These are phyloP conservation scores for Beauveria rudraprayagi DNA, from an alignment of 2,329 filamentous ascomycete genomes.

Conservation along the genomic window DNA sequence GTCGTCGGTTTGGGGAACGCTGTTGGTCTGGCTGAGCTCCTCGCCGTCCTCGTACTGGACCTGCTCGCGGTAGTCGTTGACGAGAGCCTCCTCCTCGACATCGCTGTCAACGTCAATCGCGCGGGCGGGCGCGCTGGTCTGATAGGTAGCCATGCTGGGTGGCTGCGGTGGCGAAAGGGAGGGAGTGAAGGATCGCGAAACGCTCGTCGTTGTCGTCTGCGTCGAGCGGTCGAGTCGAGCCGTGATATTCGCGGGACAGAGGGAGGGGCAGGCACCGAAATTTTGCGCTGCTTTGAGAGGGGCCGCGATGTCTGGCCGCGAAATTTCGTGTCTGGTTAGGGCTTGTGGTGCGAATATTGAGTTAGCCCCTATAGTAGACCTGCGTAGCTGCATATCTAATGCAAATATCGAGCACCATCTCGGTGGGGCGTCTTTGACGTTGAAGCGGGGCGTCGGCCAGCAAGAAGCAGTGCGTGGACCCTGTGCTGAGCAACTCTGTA, in stretches of 20 bases:
- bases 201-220: constrained; percentile 21
- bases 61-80: constrained; percentile 93
- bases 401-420: constrained; percentile 17
- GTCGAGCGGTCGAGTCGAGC: constrained; percentile 13
- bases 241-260: background rate
- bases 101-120: constrained; percentile 76
- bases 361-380: constrained; percentile 16
- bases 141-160: constrained; percentile 49
- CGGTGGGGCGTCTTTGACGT: constrained; percentile 17
- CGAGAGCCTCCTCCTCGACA: constrained; percentile 90
- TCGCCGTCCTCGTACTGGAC: constrained; percentile 87
- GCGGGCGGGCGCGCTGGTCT: constrained; percentile 53
- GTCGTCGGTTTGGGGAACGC: constrained; percentile 73
- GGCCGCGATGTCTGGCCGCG: constrained; percentile 20
- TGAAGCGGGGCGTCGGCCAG: constrained; percentile 19
- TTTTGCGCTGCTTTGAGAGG: constrained; percentile 27
- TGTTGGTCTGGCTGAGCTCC: constrained; percentile 67
- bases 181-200: background rate
- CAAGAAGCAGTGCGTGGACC: constrained; percentile 9
- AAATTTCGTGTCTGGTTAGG: constrained; percentile 32
- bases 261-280: constrained; percentile 26
- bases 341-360: constrained; percentile 28
- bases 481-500: constrained; percentile 7
- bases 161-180: constrained; percentile 10
- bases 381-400: constrained; percentile 22